These are phyloP conservation scores for Eremothecium coryli DNA, from an alignment of 1,139 yeast genomes.

Conservation along the genomic window DNA sequence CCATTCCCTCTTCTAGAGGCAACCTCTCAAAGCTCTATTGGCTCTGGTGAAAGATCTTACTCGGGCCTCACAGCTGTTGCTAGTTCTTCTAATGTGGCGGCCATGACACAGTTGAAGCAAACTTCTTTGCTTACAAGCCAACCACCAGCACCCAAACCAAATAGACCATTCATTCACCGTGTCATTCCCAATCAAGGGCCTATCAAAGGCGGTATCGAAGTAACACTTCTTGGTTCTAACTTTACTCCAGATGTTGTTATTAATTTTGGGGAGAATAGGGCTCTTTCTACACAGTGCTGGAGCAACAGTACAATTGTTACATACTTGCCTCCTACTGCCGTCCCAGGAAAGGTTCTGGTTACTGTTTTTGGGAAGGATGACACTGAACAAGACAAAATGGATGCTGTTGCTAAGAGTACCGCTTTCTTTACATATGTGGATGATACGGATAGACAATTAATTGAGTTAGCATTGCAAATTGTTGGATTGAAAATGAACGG, in stretches of 20 bases:
- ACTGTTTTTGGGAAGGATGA: constrained; percentile 42
- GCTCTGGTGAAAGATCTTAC: constrained; percentile 13
- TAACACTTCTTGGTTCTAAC: constrained; percentile 77
- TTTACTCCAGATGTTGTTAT: constrained; percentile 76
- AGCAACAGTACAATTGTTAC: constrained; percentile 89
- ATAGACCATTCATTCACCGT: constrained; percentile 45
- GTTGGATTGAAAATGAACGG: constrained; percentile 93
- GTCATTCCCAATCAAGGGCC: constrained; percentile 95
- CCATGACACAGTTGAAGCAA: neutral
- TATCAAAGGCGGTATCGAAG: constrained; percentile 89
- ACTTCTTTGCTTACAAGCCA: neutral
- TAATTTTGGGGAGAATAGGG: constrained; percentile 75
- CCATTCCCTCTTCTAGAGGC: constrained; percentile 4
- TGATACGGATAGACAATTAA: constrained; percentile 82
- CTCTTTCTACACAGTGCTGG: constrained; percentile 92
- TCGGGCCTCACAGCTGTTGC: constrained; percentile 12
- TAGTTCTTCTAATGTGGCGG: constrained; percentile 1
- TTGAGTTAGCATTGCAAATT: constrained; percentile 82
- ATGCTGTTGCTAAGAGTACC: constrained; percentile 12
- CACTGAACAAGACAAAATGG: constrained; percentile 7
- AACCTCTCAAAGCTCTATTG: constrained; percentile 7
- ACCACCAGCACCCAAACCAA: neutral
- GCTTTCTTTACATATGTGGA: constrained; percentile 74
- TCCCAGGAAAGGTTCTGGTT: constrained; percentile 86
- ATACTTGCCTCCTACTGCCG: constrained; percentile 80